Evolutionary conservation across 2,329 filamentous ascomycete genomes (phyloP).

Genomic region (Macrophomina tecta): DNA sequence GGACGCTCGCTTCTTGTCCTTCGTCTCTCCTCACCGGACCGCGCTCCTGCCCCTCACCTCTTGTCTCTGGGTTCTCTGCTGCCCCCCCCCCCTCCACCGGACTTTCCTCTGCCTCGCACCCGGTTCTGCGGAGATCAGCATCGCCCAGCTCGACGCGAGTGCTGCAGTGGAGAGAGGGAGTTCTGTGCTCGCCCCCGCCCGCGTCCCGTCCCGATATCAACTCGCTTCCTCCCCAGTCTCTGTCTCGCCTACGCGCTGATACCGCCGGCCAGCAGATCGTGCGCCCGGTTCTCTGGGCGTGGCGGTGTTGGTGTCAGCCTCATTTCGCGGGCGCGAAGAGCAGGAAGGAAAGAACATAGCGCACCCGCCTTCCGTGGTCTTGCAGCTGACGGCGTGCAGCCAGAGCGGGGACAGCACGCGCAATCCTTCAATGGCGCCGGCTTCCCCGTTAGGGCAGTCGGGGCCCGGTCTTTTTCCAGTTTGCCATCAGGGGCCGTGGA

Average conservation of each 20-base stretch:
- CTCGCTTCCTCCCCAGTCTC: neutral
- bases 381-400: conserved; percentile 14
- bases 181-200: conserved; percentile 1
- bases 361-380: neutral
- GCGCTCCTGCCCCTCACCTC: neutral
- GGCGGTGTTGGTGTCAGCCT: neutral
- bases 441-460: neutral
- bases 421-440: conserved; percentile 7
- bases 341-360: neutral
- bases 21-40: no score
- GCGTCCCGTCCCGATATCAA: neutral
- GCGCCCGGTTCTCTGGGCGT: neutral
- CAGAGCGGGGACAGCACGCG: conserved; percentile 11
- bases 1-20: no score
- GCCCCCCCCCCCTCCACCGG: neutral
- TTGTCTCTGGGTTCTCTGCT: neutral
- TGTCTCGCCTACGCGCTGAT: neutral
- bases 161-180: neutral
- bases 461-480: neutral
- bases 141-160: neutral
- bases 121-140: neutral
- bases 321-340: neutral
- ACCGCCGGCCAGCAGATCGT: neutral
- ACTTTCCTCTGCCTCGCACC: conserved; percentile 11
- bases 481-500: conserved; percentile 1